These are phyloP conservation scores for Garcia nutans DNA, from an alignment of 345 rosid species.

Conservation along the genomic window DNA sequence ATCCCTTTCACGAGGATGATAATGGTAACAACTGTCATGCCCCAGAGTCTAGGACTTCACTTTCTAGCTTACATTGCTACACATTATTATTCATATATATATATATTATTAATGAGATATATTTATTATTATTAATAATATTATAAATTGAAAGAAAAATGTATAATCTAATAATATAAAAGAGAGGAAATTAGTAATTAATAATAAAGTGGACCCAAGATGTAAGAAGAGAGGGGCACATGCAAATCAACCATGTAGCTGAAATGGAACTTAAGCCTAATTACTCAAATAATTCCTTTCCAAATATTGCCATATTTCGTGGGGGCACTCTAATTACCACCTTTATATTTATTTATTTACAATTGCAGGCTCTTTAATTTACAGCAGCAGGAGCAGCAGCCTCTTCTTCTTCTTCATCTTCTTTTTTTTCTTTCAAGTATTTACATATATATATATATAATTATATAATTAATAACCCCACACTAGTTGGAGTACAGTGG, in stretches of 20 bases:
- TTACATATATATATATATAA: background rate
- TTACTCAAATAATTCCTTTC: constrained; percentile 37
- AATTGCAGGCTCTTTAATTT: too few relatives aligned
- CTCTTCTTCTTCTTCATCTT: constrained; percentile 6
- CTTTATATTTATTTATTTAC: too few relatives aligned
- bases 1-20: constrained; percentile 47
- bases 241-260: constrained; percentile 36
- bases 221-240: constrained; percentile 45
- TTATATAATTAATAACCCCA: constrained; percentile 4
- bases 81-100: background rate
- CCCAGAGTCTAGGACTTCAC: constrained; percentile 44
- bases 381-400: background rate
- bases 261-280: constrained; percentile 28
- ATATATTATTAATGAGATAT: too few relatives aligned
- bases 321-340: background rate
- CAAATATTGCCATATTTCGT: background rate
- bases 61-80: constrained; percentile 4
- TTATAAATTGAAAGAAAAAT: too few relatives aligned
- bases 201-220: constrained; percentile 22
- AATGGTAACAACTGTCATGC: constrained; percentile 52
- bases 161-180: too few relatives aligned
- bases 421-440: background rate
- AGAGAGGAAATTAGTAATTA: too few relatives aligned
- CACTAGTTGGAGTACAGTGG: constrained; percentile 22
- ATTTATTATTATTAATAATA: too few relatives aligned